Evolutionary conservation across 1,284 basidiomycete genomes (phyloP), one percentile per base, ranked within the genome.

Genomic region (Meripilus lineatus): DNA sequence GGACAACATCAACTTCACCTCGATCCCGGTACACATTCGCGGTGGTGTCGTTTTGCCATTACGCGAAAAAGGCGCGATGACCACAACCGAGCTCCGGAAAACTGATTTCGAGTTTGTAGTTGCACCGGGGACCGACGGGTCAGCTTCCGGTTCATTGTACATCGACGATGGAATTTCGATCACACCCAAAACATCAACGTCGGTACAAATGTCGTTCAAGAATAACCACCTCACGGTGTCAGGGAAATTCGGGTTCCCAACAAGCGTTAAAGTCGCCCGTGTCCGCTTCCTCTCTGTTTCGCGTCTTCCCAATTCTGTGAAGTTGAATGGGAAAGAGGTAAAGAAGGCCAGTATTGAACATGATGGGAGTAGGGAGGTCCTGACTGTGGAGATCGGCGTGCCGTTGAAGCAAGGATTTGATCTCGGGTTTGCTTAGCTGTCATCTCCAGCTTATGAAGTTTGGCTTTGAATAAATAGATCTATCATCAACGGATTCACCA

Each of bases 91-190:
- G 45, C 61, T 84, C 42, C 66, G 81, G 32, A 61, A 66, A 50
- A 71, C 65, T n/a, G 73, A 77, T 54, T 84, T 83, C 48, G 74
- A 84, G 58, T 60, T 84, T 40, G 65, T 83, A 39, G 73, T 84
- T 30, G 81, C 81, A 1, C 78, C 79, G 1, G 66, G 66, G 13
- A 49, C 53, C 17, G 57, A 70, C 23, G 79, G 78, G 8, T 58
- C 52, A 2, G 81, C 82, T 0, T 54, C 51, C 2, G 82, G 81
- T 3, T 45, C 57, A 26, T 63, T 84, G 32, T 83, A 84, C 58
- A 50, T 81, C 32, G 81, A 84, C 53, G 81, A 84, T 50, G 81
- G 82, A 8, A 74, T 76, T 32, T 79, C 75, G 4, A 63, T 83
- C 48, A 63, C 50, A 17, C 79, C 64, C 44, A 47, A 54, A 34